These are phyloP conservation scores for Pontederia crassipes DNA, from an alignment of 176 grass and related monocot species.

Conservation along the genomic window DNA sequence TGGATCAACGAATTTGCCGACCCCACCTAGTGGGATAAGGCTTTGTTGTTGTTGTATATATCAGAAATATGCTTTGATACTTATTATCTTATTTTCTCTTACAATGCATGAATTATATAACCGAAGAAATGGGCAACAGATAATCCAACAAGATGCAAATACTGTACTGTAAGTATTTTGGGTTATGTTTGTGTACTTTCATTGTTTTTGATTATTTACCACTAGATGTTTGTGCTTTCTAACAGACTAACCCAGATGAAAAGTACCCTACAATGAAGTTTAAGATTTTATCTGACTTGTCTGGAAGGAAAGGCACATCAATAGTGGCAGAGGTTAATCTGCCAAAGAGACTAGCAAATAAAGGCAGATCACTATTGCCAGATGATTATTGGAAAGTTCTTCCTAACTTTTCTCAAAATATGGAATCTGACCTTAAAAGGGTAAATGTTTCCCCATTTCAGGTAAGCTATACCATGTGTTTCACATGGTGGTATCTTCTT, in stretches of 20 bases:
- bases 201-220: constrained; percentile 16
- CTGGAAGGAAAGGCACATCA: constrained; percentile 39
- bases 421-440: constrained; percentile 33
- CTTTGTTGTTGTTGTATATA: too few species aligned
- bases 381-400: constrained; percentile 85
- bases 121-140: constrained; percentile 32
- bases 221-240: constrained; percentile 7
- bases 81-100: constrained; percentile 19
- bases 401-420: constrained; percentile 44
- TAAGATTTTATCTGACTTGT: constrained; percentile 28
- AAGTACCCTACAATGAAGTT: constrained; percentile 52
- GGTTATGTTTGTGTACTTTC: constrained; percentile 22
- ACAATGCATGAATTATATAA: constrained; percentile 21
- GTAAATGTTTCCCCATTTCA: constrained; percentile 70
- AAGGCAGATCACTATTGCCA: constrained; percentile 34
- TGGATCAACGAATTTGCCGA: too few species aligned
- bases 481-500: too few species aligned
- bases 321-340: constrained; percentile 63
- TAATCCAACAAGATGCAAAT: constrained; percentile 54
- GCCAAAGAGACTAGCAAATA: constrained; percentile 44
- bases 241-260: constrained; percentile 47
- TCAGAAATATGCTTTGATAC: neutral
- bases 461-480: constrained; percentile 23
- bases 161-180: constrained; percentile 62
- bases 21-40: too few species aligned